These are phyloP conservation scores for Linum trigynum DNA, from an alignment of 345 rosid species.

Conservation along the genomic window DNA sequence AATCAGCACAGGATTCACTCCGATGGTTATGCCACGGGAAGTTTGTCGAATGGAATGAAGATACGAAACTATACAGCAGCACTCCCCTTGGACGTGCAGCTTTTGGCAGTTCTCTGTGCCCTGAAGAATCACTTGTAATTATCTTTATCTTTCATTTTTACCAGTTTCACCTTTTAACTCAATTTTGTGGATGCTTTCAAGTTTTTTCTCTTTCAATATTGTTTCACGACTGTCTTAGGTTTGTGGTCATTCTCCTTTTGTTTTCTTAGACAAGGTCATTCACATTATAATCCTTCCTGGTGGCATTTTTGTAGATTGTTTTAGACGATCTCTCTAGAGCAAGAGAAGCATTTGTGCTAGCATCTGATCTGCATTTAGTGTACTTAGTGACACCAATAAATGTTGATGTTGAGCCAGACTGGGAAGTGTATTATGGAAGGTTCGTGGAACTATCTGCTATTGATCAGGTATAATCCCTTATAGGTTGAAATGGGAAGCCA, in stretches of 20 bases:
- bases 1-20: constrained; percentile 97
- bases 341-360: constrained; percentile 92
- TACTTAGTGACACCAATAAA: constrained; percentile 85
- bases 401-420: constrained; percentile 89
- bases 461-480: constrained; percentile 56
- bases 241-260: neutral
- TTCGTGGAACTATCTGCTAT: constrained; percentile 80
- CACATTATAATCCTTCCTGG: constrained; percentile 1
- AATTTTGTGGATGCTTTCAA: constrained; percentile 3
- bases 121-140: constrained; percentile 92
- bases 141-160: constrained; percentile 7
- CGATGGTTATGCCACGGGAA: constrained; percentile 88
- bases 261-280: constrained; percentile 2
- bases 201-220: constrained; percentile 9
- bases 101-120: constrained; percentile 97
- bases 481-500: neutral
- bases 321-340: constrained; percentile 95
- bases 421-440: constrained; percentile 86
- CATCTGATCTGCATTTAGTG: constrained; percentile 94
- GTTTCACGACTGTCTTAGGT: neutral
- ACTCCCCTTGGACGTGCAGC: constrained; percentile 95
- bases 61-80: constrained; percentile 69
- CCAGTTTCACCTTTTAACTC: neutral
- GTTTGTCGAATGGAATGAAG: constrained; percentile 93
- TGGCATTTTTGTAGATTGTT: constrained; percentile 54